Conservation (phyloP, 345 rosid genomes). For the Lepidium didymum region DNA sequence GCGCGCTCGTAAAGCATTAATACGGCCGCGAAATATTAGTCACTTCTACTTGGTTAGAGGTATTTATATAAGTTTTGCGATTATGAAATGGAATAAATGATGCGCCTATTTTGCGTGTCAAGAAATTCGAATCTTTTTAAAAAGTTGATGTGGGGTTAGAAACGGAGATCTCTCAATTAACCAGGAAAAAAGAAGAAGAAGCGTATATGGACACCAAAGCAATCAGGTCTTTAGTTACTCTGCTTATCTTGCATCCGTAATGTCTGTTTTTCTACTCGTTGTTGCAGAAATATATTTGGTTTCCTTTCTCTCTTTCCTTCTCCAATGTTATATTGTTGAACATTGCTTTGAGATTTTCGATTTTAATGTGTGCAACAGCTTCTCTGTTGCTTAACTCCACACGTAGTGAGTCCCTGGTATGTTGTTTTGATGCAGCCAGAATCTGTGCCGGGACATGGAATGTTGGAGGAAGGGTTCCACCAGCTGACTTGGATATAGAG, state of each 20-base stretch:
- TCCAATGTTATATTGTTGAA: background rate
- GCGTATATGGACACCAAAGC: conserved; percentile 74
- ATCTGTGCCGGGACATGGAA: conserved; percentile 77
- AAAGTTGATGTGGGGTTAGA: too few relatives aligned
- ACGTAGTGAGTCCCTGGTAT: background rate
- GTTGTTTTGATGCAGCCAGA: conserved; percentile 30
- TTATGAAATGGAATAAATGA: too few relatives aligned
- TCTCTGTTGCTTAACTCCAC: background rate
- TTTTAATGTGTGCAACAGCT: background rate
- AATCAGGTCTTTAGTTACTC: conserved; percentile 44
- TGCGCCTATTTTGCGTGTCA: too few relatives aligned
- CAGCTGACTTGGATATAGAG: conserved; percentile 64
- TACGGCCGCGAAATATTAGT: too few relatives aligned
- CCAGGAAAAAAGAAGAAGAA: too few relatives aligned
- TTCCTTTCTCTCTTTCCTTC: background rate
- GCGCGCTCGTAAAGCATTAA: too few relatives aligned
- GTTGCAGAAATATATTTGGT: background rate
- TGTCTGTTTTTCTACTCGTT: background rate
- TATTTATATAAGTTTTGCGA: too few relatives aligned
- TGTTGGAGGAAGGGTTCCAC: conserved; percentile 68
- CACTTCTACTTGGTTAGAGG: too few relatives aligned
- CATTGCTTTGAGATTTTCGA: background rate
- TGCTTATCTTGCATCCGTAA: background rate
- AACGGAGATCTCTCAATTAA: too few relatives aligned
- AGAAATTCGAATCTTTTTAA: too few relatives aligned